phyloP scores from a whole-genome alignment of 768 basidiomycete genomes.

The Pleurotus eryngii region DNA sequence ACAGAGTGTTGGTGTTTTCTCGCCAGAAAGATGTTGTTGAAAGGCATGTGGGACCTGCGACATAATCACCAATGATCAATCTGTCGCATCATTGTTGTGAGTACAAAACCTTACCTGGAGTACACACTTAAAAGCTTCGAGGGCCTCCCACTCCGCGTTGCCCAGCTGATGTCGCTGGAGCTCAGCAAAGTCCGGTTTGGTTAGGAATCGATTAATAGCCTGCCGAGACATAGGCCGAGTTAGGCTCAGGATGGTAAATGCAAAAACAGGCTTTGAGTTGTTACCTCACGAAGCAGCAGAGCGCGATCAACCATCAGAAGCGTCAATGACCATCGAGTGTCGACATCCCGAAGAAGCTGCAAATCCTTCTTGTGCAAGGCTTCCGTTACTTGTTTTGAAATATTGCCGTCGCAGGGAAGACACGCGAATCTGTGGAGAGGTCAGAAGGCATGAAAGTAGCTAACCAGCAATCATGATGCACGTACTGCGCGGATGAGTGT shows the following conservation, averaged over 20 bases:
- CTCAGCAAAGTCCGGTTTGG: constrained; percentile 17
- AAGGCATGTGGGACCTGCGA: constrained; percentile 28
- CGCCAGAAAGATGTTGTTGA: constrained; percentile 26
- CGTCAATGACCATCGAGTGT: constrained; percentile 27
- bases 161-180: constrained; percentile 19
- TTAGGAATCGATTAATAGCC: constrained; percentile 23
- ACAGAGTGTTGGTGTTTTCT: constrained; percentile 26
- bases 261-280: neutral
- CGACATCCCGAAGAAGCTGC: constrained; percentile 23
- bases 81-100: neutral
- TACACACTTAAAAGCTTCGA: constrained; percentile 19
- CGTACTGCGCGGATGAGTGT: constrained; percentile 20
- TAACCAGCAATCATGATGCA: neutral
- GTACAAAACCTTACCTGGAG: constrained; percentile 17
- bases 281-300: constrained; percentile 20
- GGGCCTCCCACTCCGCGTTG: constrained; percentile 21
- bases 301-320: constrained; percentile 26
- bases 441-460: constrained; percentile 1
- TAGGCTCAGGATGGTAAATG: neutral
- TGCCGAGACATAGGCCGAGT: constrained; percentile 7
- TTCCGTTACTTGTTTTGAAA: constrained; percentile 16
- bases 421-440: constrained; percentile 15
- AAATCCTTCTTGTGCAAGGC: constrained; percentile 10
- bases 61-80: neutral
- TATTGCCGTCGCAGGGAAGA: constrained; percentile 22